Conservation (phyloP, 2,329 filamentous ascomycete genomes). For the Zarea fungicola region DNA sequence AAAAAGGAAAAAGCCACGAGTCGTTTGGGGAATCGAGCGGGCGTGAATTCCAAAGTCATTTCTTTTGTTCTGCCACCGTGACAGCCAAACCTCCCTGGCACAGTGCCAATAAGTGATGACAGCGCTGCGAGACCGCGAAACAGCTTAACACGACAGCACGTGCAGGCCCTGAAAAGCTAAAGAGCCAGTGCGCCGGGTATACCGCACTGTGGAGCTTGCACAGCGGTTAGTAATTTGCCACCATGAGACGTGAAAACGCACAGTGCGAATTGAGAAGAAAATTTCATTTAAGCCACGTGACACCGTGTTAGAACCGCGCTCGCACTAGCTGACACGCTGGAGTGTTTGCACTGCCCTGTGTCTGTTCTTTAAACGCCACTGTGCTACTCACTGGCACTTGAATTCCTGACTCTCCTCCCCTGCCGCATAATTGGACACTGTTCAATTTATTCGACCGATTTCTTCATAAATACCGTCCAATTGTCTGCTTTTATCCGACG, state of each 20-base stretch:
- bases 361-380: conserved; percentile 3
- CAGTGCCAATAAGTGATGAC: conserved; percentile 22
- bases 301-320: conserved; percentile 29
- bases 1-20: too few species aligned
- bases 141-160: conserved; percentile 30
- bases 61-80: conserved; percentile 20
- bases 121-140: conserved; percentile 17
- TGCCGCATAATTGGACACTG: too few species aligned
- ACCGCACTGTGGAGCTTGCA: conserved; percentile 12
- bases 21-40: neutral
- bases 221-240: neutral
- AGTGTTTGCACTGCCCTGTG: conserved; percentile 18
- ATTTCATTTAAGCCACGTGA: conserved; percentile 24
- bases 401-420: neutral
- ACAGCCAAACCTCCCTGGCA: conserved; percentile 22
- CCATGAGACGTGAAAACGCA: conserved; percentile 1
- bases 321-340: conserved; percentile 8
- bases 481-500: too few species aligned
- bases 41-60: conserved; percentile 21
- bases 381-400: neutral
- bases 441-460: too few species aligned
- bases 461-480: too few species aligned
- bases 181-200: conserved; percentile 12
- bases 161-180: conserved; percentile 16
- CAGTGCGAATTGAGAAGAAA: conserved; percentile 17